These are phyloP conservation scores for Lactarius akahatsu DNA, from an alignment of 768 basidiomycete species.

Conservation along the genomic window DNA sequence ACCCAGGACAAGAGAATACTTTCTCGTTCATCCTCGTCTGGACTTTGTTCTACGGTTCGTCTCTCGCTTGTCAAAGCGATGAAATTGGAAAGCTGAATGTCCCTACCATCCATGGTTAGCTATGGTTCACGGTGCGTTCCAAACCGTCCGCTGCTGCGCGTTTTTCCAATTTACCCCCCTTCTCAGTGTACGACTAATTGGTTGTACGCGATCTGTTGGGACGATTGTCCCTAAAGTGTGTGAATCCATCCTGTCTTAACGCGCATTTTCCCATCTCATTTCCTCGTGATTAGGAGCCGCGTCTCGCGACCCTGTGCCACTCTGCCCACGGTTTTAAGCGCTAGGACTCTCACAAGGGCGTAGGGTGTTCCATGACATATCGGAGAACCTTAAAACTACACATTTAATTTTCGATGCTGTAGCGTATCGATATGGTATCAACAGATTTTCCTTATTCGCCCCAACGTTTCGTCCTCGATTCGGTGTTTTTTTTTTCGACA, in stretches of 20 bases:
- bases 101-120: conserved; percentile 34
- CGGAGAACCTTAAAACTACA: neutral
- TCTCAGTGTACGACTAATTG: conserved; percentile 20
- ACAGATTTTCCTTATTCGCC: neutral
- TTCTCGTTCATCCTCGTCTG: conserved; percentile 91
- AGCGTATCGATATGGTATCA: conserved; percentile 9
- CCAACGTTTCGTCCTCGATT: neutral
- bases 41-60: conserved; percentile 90
- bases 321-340: neutral
- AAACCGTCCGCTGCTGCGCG: neutral
- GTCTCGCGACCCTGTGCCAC: neutral
- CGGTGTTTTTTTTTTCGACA: neutral
- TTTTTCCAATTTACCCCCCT: neutral
- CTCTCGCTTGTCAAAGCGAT: conserved; percentile 2
- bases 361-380: neutral
- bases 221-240: neutral
- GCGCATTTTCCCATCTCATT: neutral
- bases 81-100: conserved; percentile 21
- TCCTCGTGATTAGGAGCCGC: neutral
- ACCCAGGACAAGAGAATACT: conserved; percentile 86
- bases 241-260: neutral
- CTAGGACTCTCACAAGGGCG: neutral
- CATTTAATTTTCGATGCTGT: neutral
- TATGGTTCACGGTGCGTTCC: conserved; percentile 43
- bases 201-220: neutral